phyloP scores from a whole-genome alignment of 225 moss, liverwort and hornwort genomes.

The Pleurozium schreberi region DNA sequence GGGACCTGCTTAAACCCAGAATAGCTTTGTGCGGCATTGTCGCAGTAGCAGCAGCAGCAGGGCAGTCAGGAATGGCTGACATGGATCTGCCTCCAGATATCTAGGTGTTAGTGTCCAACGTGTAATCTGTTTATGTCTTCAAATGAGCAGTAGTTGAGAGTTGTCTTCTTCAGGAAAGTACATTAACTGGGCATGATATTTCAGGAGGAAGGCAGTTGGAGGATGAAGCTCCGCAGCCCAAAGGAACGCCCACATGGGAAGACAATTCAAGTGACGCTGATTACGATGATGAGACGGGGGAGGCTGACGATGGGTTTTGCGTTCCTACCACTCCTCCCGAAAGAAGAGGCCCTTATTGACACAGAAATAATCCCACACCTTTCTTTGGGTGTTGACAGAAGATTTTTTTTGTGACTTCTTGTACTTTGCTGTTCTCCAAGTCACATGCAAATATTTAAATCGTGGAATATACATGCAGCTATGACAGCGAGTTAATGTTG shows the following conservation, averaged over 20 bases:
- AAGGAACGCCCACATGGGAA: conserved; percentile 35
- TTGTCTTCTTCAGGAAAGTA: not conserved
- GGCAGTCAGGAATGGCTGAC: not conserved
- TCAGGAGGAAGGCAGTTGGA: conserved; percentile 15
- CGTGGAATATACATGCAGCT: not conserved
- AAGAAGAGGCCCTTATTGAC: conserved; percentile 30
- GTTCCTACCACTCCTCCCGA: conserved; percentile 55
- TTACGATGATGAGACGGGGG: conserved; percentile 33
- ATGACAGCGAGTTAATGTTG: not conserved
- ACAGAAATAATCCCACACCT: not conserved
- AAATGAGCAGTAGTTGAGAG: not conserved
- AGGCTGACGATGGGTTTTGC: conserved; percentile 31
- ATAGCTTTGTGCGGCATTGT: not conserved
- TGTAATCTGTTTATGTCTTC: not conserved
- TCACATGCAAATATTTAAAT: not conserved
- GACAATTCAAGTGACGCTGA: conserved; percentile 39
- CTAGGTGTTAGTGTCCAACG: not conserved
- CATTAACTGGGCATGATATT: not conserved
- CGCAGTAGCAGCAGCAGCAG: not conserved
- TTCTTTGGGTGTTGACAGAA: not conserved
- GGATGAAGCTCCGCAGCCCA: conserved; percentile 5
- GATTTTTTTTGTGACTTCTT: not conserved
- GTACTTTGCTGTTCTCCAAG: too few species aligned
- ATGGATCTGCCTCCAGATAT: not conserved
- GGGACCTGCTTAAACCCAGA: not conserved